Evolutionary conservation across 768 basidiomycete genomes (phyloP).

Genomic region (Lentinula sp.): DNA sequence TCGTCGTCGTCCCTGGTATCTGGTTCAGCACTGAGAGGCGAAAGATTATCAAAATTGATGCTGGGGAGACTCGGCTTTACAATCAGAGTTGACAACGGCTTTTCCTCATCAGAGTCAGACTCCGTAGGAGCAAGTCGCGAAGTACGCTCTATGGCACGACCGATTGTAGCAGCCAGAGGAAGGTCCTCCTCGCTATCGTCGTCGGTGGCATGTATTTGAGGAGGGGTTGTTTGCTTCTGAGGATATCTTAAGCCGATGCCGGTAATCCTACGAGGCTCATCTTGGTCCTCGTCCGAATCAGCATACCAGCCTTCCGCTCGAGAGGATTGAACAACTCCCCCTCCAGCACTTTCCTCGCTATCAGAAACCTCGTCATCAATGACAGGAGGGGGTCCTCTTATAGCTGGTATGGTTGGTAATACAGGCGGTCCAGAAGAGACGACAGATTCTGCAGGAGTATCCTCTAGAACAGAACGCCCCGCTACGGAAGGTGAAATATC

Average conservation of each 20-base stretch:
- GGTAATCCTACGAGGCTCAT: conserved; percentile 48
- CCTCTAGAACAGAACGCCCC: conserved; percentile 7
- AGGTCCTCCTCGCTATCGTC: conserved; percentile 77
- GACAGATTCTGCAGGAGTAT: conserved; percentile 11
- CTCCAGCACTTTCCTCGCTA: conserved; percentile 40
- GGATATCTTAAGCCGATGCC: conserved; percentile 53
- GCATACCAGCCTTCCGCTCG: conserved; percentile 36
- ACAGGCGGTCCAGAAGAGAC: conserved; percentile 35
- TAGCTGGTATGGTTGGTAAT: conserved; percentile 37
- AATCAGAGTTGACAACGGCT: conserved; percentile 60
- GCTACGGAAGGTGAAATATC: not conserved
- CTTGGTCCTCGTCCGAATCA: conserved; percentile 58
- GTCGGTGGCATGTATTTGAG: conserved; percentile 17
- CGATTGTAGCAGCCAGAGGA: conserved; percentile 63
- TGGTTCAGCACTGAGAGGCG: conserved; percentile 10
- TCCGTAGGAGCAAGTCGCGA: conserved; percentile 20
- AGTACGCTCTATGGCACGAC: conserved; percentile 45
- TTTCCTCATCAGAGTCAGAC: conserved; percentile 64
- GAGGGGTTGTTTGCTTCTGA: conserved; percentile 18
- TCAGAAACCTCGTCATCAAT: conserved; percentile 49
- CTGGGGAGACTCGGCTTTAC: conserved; percentile 38
- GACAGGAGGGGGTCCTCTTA: conserved; percentile 32
- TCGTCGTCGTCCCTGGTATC: conserved; percentile 62
- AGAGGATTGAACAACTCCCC: conserved; percentile 10
- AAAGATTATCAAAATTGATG: conserved; percentile 32